Evolutionary conservation across 2,329 filamentous ascomycete species (phyloP).

Genomic region (Seiridium cupressi): DNA sequence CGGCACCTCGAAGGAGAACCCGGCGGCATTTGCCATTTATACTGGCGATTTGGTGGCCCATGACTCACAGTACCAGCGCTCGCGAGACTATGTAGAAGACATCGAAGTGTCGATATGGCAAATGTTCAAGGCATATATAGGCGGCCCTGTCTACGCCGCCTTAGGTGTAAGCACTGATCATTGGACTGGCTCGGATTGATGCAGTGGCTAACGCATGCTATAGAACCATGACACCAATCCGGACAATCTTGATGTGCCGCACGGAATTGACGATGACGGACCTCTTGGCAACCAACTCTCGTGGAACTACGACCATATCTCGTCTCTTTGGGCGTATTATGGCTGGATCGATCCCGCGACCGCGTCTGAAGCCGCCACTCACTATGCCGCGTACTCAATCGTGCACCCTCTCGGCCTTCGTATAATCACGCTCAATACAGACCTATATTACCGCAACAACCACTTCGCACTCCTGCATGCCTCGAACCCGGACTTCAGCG

Average conservation of each 20-base stretch:
- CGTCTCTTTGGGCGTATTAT: slow-evolving; percentile 53
- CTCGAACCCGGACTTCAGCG: slow-evolving; percentile 37
- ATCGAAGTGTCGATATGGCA: slow-evolving; percentile 50
- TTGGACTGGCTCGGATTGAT: neutral
- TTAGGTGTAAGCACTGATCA: slow-evolving; percentile 35
- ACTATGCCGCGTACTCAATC: slow-evolving; percentile 56
- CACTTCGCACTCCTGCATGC: slow-evolving; percentile 37
- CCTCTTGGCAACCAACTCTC: slow-evolving; percentile 52
- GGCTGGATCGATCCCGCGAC: slow-evolving; percentile 48
- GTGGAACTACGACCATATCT: slow-evolving; percentile 57
- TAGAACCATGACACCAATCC: slow-evolving; percentile 55
- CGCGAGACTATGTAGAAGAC: slow-evolving; percentile 50
- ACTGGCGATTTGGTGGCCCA: slow-evolving; percentile 57
- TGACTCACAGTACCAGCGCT: slow-evolving; percentile 49
- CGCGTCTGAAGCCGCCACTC: slow-evolving; percentile 44
- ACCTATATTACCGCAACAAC: slow-evolving; percentile 45
- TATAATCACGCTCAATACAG: slow-evolving; percentile 45
- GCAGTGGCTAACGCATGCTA: neutral
- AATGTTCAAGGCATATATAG: slow-evolving; percentile 55
- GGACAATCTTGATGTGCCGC: slow-evolving; percentile 49
- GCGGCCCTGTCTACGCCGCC: slow-evolving; percentile 53
- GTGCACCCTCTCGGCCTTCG: slow-evolving; percentile 49
- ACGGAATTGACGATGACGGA: slow-evolving; percentile 45
- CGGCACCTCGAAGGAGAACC: slow-evolving; percentile 44
- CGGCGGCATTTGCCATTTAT: slow-evolving; percentile 53